A percentile compares a stretch with the other conserved stretches of the same genome.
These are phyloP conservation scores for Nannizzia gypsea DNA, from an alignment of 2,329 filamentous ascomycete genomes.

Conservation along the genomic window DNA sequence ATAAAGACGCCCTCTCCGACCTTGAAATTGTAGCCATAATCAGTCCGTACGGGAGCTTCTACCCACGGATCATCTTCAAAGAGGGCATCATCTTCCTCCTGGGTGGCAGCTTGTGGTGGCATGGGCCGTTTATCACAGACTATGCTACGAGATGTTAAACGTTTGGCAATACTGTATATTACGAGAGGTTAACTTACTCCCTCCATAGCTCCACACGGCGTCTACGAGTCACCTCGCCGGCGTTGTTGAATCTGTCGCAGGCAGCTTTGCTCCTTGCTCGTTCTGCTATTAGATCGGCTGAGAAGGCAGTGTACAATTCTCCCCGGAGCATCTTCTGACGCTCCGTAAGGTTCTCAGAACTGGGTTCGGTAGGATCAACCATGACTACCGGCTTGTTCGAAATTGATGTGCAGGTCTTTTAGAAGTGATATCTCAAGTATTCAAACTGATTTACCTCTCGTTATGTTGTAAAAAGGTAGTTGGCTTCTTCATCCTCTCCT, in stretches of 20 bases:
- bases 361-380: background rate
- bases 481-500: no score
- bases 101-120: slow-evolving; percentile 45
- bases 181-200: slow-evolving; percentile 45
- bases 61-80: slow-evolving; percentile 58
- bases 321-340: slow-evolving; percentile 48
- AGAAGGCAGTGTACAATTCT: slow-evolving; percentile 64
- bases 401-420: background rate
- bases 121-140: slow-evolving; percentile 50
- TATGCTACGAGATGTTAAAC: slow-evolving; percentile 40
- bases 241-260: slow-evolving; percentile 51
- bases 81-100: slow-evolving; percentile 52
- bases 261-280: slow-evolving; percentile 53
- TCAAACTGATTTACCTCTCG: background rate
- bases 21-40: slow-evolving; percentile 67
- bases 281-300: slow-evolving; percentile 52
- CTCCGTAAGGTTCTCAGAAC: slow-evolving; percentile 16
- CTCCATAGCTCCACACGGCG: slow-evolving; percentile 55
- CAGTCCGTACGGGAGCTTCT: slow-evolving; percentile 56
- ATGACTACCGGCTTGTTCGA: background rate
- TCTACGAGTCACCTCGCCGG: slow-evolving; percentile 49
- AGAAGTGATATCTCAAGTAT: background rate
- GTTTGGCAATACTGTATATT: background rate
- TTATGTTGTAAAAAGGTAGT: no score
- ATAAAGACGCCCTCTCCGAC: slow-evolving; percentile 62